These are phyloP conservation scores for Melanopsichium pennsylvanicum DNA, from an alignment of 1,284 basidiomycete genomes.

Conservation along the genomic window DNA sequence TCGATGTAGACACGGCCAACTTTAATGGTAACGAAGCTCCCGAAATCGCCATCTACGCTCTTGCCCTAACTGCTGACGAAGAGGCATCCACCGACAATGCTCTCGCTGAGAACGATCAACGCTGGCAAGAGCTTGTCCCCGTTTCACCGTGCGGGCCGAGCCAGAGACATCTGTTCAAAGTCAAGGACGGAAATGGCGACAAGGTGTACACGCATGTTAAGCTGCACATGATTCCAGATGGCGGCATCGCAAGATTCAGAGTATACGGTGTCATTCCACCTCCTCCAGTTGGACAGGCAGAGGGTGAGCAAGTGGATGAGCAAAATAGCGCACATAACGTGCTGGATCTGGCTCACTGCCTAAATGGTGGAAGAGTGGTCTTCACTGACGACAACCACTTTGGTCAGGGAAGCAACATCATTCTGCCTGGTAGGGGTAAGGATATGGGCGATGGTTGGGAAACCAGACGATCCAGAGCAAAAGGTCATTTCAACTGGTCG, in stretches of 20 bases:
- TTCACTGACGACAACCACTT: conserved; percentile 86
- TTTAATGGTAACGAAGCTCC: conserved; percentile 89
- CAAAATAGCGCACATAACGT: conserved; percentile 62
- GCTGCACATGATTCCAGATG: conserved; percentile 94
- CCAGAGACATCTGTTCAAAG: conserved; percentile 83
- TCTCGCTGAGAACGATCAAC: conserved; percentile 56
- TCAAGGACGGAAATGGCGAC: conserved; percentile 66
- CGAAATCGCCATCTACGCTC: conserved; percentile 51
- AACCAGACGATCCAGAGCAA: conserved; percentile 83
- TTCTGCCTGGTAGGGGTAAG: conserved; percentile 84
- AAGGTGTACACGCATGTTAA: conserved; percentile 80
- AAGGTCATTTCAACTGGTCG: conserved; percentile 87
- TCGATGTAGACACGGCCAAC: conserved; percentile 94
- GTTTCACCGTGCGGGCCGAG: conserved; percentile 73
- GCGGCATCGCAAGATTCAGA: conserved; percentile 72
- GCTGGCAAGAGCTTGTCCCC: conserved; percentile 58
- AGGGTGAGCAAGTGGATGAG: conserved; percentile 60
- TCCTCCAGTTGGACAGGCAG: conserved; percentile 58
- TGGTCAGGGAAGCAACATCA: conserved; percentile 86
- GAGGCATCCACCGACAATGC: conserved; percentile 34
- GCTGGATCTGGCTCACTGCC: conserved; percentile 88
- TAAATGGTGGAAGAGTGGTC: conserved; percentile 84
- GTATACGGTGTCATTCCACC: conserved; percentile 62
- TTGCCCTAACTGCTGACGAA: conserved; percentile 27
- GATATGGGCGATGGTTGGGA: conserved; percentile 99